Evolutionary conservation across 2,329 filamentous ascomycete species (phyloP).

Genomic region (Huntiella decipiens): DNA sequence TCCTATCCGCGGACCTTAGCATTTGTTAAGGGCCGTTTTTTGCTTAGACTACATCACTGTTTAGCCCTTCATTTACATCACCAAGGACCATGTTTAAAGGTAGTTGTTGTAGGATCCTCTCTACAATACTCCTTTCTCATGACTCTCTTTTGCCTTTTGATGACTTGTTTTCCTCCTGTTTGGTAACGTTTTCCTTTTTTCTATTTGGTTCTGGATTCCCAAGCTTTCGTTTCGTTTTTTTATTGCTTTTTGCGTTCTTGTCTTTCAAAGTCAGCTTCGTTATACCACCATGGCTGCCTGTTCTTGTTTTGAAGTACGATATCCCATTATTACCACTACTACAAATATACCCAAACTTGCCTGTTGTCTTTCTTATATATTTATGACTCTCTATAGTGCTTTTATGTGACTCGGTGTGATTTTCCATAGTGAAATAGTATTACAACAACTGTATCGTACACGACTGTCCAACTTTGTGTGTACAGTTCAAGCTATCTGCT

Average conservation of each 20-base stretch:
- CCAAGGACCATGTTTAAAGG: no score
- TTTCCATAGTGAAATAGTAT: no score
- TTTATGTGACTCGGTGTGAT: no score
- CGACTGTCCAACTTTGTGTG: no score
- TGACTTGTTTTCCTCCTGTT: neutral
- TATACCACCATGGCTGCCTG: neutral
- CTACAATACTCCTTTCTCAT: no score
- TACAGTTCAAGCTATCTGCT: no score
- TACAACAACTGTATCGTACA: no score
- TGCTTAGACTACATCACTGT: neutral
- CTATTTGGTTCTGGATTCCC: neutral
- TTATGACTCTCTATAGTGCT: conserved; percentile 12
- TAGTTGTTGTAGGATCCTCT: no score
- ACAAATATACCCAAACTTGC: conserved; percentile 10
- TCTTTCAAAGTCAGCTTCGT: neutral
- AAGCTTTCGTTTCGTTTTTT: neutral
- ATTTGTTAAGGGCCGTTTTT: neutral
- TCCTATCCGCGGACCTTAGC: no score
- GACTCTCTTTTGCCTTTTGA: neutral
- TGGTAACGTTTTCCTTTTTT: neutral
- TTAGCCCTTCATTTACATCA: neutral
- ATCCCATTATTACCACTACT: neutral
- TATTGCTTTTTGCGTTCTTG: conserved; percentile 5
- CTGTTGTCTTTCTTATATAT: conserved; percentile 12
- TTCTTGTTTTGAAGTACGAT: conserved; percentile 3